These are phyloP conservation scores for Liriodendron chinense DNA, from an alignment of 164 flowering plant genomes.

Conservation along the genomic window DNA sequence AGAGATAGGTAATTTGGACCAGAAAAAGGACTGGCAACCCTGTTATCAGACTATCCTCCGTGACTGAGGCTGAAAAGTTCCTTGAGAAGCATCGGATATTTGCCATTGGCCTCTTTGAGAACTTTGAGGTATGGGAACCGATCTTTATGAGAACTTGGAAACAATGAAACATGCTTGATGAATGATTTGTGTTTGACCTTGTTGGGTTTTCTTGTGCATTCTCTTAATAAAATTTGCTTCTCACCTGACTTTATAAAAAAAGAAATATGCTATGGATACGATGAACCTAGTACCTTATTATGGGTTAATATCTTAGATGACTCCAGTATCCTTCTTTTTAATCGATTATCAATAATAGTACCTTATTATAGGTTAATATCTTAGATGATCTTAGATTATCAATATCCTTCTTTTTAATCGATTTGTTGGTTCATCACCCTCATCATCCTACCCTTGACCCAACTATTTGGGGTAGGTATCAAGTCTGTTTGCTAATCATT, in stretches of 20 bases:
- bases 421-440: too few species aligned
- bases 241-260: neutral
- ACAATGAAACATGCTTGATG: neutral
- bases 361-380: neutral
- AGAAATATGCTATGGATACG: neutral
- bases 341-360: too few species aligned
- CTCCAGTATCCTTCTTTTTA: too few species aligned
- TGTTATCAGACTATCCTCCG: conserved; percentile 52
- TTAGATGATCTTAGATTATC: too few species aligned
- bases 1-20: conserved; percentile 85
- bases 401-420: too few species aligned
- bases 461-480: too few species aligned
- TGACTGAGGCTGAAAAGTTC: conserved; percentile 56
- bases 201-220: neutral
- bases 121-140: conserved; percentile 59
- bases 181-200: neutral
- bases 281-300: neutral
- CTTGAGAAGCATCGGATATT: conserved; percentile 48
- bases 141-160: neutral
- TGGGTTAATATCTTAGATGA: neutral
- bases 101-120: conserved; percentile 65
- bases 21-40: conserved; percentile 85
- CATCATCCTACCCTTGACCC: too few species aligned
- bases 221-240: neutral
- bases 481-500: too few species aligned